Conservation (phyloP, 805 yeast genomes). For the Jamesozyma rosinii region DNA sequence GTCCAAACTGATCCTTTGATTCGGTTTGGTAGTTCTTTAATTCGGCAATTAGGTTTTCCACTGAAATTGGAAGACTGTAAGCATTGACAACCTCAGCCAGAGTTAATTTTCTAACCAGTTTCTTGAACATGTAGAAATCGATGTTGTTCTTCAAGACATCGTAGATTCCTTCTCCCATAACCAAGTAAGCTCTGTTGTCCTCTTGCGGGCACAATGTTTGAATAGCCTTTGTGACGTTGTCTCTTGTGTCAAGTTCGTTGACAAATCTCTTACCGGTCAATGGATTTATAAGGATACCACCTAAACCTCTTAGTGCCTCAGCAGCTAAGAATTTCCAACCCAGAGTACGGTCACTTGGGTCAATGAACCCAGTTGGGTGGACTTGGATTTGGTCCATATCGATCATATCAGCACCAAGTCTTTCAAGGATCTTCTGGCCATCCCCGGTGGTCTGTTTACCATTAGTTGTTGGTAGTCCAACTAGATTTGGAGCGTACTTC, state of each 20-base stretch:
- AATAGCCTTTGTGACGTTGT: conserved; percentile 40
- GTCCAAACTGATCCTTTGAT: conserved; percentile 29
- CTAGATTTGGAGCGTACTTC: conserved; percentile 39
- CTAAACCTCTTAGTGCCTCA: conserved; percentile 50
- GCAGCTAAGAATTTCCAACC: conserved; percentile 51
- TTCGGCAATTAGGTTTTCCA: conserved; percentile 19
- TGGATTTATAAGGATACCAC: conserved; percentile 44
- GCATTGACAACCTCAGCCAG: conserved; percentile 26
- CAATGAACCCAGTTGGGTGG: conserved; percentile 55
- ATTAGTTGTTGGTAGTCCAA: conserved; percentile 45
- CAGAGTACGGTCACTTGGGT: conserved; percentile 32
- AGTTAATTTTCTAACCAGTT: conserved; percentile 27
- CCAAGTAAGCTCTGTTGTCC: conserved; percentile 28
- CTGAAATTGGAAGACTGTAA: conserved; percentile 16
- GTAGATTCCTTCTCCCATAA: conserved; percentile 39
- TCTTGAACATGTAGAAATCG: conserved; percentile 40
- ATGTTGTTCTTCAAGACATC: conserved; percentile 39
- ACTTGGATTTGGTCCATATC: conserved; percentile 54
- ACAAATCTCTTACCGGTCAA: conserved; percentile 41
- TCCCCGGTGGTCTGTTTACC: conserved; percentile 51
- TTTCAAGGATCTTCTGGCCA: conserved; percentile 43
- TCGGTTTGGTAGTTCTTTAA: conserved; percentile 19
- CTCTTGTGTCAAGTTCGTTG: conserved; percentile 48
- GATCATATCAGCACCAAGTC: conserved; percentile 40
- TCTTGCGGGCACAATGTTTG: conserved; percentile 24